phyloP scores from a whole-genome alignment of 768 basidiomycete species.

The Russula foetens region DNA sequence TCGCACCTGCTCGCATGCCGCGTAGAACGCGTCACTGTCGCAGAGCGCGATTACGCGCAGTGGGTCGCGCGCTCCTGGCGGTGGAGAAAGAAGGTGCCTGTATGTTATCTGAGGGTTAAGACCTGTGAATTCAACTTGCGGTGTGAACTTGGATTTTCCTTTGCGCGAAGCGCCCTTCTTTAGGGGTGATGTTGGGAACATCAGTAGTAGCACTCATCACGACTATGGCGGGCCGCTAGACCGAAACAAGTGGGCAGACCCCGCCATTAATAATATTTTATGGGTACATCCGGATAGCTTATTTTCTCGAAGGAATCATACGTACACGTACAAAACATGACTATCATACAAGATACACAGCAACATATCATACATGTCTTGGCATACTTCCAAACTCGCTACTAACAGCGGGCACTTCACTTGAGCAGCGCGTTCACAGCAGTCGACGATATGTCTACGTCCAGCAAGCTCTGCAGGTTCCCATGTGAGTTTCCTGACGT shows the following conservation, averaged over 20 bases:
- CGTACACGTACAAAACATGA: too few species aligned
- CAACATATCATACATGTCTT: not conserved
- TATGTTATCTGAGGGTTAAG: constrained; percentile 67
- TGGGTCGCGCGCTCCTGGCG: constrained; percentile 64
- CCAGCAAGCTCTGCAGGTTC: constrained; percentile 24
- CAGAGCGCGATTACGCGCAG: constrained; percentile 83
- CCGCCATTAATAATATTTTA: too few species aligned
- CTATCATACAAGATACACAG: not conserved
- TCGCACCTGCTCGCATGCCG: constrained; percentile 78
- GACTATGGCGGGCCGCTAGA: not conserved
- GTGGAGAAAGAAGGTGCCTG: constrained; percentile 62
- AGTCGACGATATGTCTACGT: constrained; percentile 27
- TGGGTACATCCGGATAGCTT: too few species aligned
- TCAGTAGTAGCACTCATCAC: too few species aligned
- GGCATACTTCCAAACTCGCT: not conserved
- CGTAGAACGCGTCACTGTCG: constrained; percentile 85
- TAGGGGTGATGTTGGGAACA: constrained; percentile 12
- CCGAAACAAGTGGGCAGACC: not conserved
- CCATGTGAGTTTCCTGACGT: not conserved
- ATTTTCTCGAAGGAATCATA: too few species aligned
- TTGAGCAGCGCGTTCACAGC: constrained; percentile 16
- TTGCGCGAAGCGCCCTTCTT: constrained; percentile 4
- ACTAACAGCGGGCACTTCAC: not conserved
- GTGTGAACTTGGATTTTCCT: constrained; percentile 9
- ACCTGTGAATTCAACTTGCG: constrained; percentile 42